Evolutionary conservation across 495 filamentous ascomycete species (phyloP).

Genomic region (Trichoderma virens): DNA sequence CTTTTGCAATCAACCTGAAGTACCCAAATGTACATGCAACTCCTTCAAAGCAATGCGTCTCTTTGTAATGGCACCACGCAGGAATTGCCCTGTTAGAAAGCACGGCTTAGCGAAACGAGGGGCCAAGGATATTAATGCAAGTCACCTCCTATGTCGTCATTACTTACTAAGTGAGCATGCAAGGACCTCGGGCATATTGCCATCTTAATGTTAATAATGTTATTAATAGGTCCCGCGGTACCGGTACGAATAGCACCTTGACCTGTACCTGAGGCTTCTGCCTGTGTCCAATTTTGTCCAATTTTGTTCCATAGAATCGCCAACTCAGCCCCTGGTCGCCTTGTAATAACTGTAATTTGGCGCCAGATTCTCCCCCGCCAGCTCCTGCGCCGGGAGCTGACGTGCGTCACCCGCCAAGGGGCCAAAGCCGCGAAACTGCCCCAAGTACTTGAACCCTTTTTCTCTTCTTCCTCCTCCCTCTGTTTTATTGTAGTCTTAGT

Average conservation of each 20-base stretch:
- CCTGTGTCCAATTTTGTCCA: neutral
- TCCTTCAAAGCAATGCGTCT: no score
- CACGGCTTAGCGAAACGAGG: neutral
- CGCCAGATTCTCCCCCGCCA: neutral
- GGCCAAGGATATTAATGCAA: no score
- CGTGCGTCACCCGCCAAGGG: neutral
- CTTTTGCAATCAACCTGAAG: no score
- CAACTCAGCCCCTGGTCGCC: neutral
- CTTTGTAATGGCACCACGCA: no score
- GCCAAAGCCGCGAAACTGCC: neutral
- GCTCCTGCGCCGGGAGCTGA: slow-evolving; percentile 3
- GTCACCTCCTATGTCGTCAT: no score
- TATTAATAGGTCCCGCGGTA: no score
- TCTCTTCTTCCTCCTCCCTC: neutral
- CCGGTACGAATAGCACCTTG: no score
- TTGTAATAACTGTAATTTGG: slow-evolving; percentile 6
- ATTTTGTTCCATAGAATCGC: neutral
- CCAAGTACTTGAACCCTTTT: neutral
- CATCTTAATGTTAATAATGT: no score
- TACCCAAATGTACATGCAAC: no score
- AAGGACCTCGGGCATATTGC: no score
- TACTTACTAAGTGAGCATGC: no score
- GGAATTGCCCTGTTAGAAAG: no score
- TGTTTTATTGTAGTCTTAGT: neutral
- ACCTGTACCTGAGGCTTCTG: neutral